Percentiles rank a stretch among this genome's conserved stretches.
Evolutionary conservation across 352 stramenopile species (phyloP).

Genomic region (Phytophthora foliorum): DNA sequence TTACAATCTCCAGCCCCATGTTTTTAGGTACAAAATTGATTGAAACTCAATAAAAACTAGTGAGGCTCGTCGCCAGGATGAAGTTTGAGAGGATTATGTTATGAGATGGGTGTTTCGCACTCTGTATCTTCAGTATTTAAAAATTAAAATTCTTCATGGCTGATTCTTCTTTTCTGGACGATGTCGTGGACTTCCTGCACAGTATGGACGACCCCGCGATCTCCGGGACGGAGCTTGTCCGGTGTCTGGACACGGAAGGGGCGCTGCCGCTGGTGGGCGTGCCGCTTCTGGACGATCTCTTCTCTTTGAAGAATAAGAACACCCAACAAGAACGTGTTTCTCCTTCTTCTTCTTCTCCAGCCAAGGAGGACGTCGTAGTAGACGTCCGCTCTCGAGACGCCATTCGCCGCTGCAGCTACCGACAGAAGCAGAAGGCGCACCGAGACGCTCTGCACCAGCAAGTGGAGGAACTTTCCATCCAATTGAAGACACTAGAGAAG

Average conservation of each 20-base stretch:
- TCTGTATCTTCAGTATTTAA: too few relatives aligned
- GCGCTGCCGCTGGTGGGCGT: conserved; percentile 26
- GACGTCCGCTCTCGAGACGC: conserved; percentile 27
- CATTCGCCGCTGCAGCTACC: conserved; percentile 27
- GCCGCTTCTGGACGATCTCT: conserved; percentile 11
- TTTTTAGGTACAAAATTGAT: too few relatives aligned
- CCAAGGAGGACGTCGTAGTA: not conserved
- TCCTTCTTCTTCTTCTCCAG: conserved; percentile 18
- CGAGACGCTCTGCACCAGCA: conserved; percentile 15
- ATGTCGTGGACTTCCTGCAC: conserved; percentile 33
- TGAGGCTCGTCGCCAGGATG: too few relatives aligned
- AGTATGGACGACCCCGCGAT: conserved; percentile 24
- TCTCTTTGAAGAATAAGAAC: not conserved
- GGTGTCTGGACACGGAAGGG: conserved; percentile 25
- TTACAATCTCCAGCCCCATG: too few relatives aligned
- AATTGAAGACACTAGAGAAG: conserved; percentile 15
- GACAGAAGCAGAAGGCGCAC: conserved; percentile 36
- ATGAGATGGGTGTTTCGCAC: too few relatives aligned
- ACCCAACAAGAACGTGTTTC: conserved; percentile 20
- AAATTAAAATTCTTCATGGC: conserved; percentile 15
- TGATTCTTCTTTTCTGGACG: conserved; percentile 33
- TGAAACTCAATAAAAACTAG: too few relatives aligned
- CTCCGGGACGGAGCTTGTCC: conserved; percentile 19
- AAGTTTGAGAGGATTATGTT: too few relatives aligned
- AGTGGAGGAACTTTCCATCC: conserved; percentile 19